These are phyloP conservation scores for Rhizopus arrhizus DNA, from an alignment of 371 early-diverging fungal species.

Conservation along the genomic window DNA sequence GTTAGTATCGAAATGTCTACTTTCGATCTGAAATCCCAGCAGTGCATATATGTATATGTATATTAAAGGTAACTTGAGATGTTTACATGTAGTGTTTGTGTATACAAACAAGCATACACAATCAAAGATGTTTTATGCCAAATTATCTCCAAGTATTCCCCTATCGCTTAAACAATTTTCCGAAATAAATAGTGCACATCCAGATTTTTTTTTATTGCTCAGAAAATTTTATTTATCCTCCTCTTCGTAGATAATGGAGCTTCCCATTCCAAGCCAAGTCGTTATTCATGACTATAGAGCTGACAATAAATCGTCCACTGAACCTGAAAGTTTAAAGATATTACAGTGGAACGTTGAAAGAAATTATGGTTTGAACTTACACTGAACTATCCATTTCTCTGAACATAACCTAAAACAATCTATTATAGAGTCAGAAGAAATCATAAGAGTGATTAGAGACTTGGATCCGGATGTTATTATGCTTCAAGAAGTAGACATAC, in stretches of 20 bases:
- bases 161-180: no score
- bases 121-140: not conserved
- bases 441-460: slow-evolving; percentile 53
- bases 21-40: no score
- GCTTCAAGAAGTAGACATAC: slow-evolving; percentile 75
- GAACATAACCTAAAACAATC: not conserved
- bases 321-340: slow-evolving; percentile 23
- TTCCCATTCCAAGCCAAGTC: slow-evolving; percentile 47
- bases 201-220: not conserved
- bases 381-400: not conserved
- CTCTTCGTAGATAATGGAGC: slow-evolving; percentile 3
- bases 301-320: not conserved
- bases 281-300: slow-evolving; percentile 53
- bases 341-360: slow-evolving; percentile 79
- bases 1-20: no score
- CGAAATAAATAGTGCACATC: no score
- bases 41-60: no score
- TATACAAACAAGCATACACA: not conserved
- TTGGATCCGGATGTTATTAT: slow-evolving; percentile 72
- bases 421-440: slow-evolving; percentile 54
- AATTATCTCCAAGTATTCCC: no score
- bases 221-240: slow-evolving; percentile 1
- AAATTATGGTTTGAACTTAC: slow-evolving; percentile 58
- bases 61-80: no score
- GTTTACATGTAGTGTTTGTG: no score